These are phyloP conservation scores for Didymella glomerata DNA, from an alignment of 2,329 filamentous ascomycete species.

Conservation along the genomic window DNA sequence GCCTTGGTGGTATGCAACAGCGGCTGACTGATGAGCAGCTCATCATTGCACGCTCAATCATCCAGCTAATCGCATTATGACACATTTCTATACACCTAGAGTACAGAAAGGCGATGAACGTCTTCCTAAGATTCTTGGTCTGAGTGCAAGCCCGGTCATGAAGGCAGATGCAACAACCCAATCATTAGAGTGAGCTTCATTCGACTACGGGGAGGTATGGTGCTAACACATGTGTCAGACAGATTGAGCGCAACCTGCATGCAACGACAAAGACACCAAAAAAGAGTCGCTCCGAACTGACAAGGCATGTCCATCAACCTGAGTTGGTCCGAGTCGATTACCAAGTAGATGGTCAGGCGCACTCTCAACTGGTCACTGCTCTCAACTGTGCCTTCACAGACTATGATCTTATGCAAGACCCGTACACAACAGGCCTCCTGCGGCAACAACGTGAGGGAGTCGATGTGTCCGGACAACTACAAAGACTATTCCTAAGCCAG, in stretches of 20 bases:
- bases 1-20: background rate
- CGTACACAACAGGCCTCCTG: constrained; percentile 50
- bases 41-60: constrained; percentile 75
- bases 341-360: constrained; percentile 25
- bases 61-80: constrained; percentile 76
- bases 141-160: constrained; percentile 82
- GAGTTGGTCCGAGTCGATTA: constrained; percentile 56
- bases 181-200: constrained; percentile 56
- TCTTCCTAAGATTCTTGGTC: constrained; percentile 75
- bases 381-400: constrained; percentile 28
- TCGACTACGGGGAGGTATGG: background rate
- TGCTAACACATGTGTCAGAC: constrained; percentile 42
- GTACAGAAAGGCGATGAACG: constrained; percentile 35
- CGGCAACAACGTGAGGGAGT: constrained; percentile 31
- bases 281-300: constrained; percentile 72
- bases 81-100: constrained; percentile 69
- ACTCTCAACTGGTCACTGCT: constrained; percentile 28
- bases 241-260: constrained; percentile 74
- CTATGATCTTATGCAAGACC: constrained; percentile 52
- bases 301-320: constrained; percentile 74
- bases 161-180: constrained; percentile 61
- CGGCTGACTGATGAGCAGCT: constrained; percentile 58
- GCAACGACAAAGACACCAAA: constrained; percentile 74
- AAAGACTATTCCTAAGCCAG: constrained; percentile 37
- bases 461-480: constrained; percentile 36